phyloP scores from a whole-genome alignment of 116 monocot genomes.

The Dioscorea cayenensis region DNA sequence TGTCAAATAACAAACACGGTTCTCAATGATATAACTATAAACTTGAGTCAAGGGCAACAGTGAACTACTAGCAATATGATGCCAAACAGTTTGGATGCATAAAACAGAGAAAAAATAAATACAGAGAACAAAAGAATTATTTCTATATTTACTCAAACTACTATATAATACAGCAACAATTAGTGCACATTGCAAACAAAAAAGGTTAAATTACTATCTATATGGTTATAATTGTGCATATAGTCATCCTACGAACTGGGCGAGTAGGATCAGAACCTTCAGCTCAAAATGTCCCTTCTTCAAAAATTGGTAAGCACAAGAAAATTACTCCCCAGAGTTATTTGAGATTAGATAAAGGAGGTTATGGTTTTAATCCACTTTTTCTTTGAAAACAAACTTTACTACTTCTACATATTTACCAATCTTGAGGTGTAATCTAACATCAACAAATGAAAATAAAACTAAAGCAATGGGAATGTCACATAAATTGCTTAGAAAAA shows the following conservation, averaged over 20 bases:
- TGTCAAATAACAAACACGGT: slow-evolving; percentile 95
- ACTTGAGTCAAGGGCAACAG: slow-evolving; percentile 32
- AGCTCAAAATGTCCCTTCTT: background rate
- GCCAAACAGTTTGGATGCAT: background rate
- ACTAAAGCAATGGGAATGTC: no score
- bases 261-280: background rate
- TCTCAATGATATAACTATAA: slow-evolving; percentile 89
- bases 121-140: no score
- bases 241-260: background rate
- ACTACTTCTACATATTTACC: background rate
- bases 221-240: background rate
- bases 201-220: background rate
- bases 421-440: no score
- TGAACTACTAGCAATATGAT: background rate
- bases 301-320: background rate
- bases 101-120: no score
- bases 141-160: background rate
- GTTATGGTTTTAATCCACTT: background rate
- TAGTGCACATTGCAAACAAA: background rate
- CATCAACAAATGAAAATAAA: no score
- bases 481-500: no score
- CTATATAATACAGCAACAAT: background rate
- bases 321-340: background rate
- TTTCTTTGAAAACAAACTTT: background rate
- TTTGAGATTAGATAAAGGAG: no score